phyloP scores from a whole-genome alignment of 2,329 filamentous ascomycete genomes.

The Beauveria sp. region DNA sequence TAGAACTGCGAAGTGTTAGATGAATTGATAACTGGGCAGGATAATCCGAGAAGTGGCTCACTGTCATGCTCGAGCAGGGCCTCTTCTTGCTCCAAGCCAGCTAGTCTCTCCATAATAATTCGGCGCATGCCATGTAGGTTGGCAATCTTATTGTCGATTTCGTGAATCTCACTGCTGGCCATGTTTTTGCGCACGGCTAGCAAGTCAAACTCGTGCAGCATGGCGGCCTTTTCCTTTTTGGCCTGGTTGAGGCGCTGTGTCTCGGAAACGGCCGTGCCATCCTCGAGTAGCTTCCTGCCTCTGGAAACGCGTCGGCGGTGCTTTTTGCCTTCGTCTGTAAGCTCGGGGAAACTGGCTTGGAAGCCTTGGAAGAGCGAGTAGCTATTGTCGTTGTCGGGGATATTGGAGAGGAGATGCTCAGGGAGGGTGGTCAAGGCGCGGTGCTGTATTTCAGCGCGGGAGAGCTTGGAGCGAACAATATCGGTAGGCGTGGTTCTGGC shows the following conservation, averaged over 20 bases:
- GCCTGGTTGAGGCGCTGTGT: constrained; percentile 63
- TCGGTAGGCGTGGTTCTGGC: constrained; percentile 89
- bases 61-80: constrained; percentile 80
- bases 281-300: constrained; percentile 67
- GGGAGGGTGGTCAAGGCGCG: constrained; percentile 81
- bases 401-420: constrained; percentile 82
- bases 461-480: constrained; percentile 84
- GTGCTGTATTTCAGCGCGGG: constrained; percentile 85
- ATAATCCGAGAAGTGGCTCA: constrained; percentile 33
- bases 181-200: constrained; percentile 91
- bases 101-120: constrained; percentile 82
- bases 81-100: constrained; percentile 83
- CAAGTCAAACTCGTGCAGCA: constrained; percentile 85
- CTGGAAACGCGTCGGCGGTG: constrained; percentile 64
- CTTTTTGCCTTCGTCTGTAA: constrained; percentile 62
- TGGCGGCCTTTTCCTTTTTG: constrained; percentile 68
- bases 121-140: constrained; percentile 89
- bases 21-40: not conserved
- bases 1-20: constrained; percentile 43
- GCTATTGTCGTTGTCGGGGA: constrained; percentile 75
- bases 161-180: constrained; percentile 90
- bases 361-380: constrained; percentile 98
- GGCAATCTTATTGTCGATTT: constrained; percentile 94
- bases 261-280: constrained; percentile 44
- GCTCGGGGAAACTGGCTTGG: constrained; percentile 73